Base-by-base conservation (phyloP, 495 filamentous ascomycete genomes). In the Durotheca rogersii region DNA sequence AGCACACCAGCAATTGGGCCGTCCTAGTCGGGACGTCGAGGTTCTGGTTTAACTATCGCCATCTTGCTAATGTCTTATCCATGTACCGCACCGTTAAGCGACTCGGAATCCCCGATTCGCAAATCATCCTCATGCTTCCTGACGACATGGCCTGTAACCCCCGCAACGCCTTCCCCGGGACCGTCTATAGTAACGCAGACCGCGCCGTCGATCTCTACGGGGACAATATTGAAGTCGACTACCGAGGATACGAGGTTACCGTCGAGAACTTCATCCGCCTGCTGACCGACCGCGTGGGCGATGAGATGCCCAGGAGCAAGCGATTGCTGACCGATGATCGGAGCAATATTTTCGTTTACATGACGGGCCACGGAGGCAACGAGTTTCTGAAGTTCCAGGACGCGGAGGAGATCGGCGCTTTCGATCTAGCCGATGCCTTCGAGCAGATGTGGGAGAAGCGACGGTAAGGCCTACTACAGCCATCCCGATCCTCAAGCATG, bases 371-470 rank as follows among this genome's bases (percentile, higher is more conserved):
- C 61, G 93, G 93, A 14, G 93, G 93, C n/a, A 95, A 96, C 62
- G 90, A 95, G 68, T 98, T 98, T 65, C 71, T 98, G 47, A 98
- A 98, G 67, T 98, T 98, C 68, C 93, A 98, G 65, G 93, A 98
- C 53, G 86, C 89, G 18, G 93, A 98, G 72, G 93, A 98, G 70
- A 96, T 98, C 37, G 90, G 89, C 47, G 88, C 89, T 0, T 96
- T 92, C 70, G 93, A 98, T 74, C 71, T 98, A 41, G 93, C 93
- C 18, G 88, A 98, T 73, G 93, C 94, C 9, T 97, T 98, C 67
- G 92, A 92, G 69, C 93, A 98, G 79, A 98, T 98, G 93, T 96
- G 91, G 89, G 94, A 98, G 75, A 98, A 98, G 83, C 90, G 91
- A 73, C 80, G 93, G 71, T 91, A 78, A 2, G 14, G 21, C 23